Base-by-base conservation (phyloP, 306 rosid genomes). In the Quercus berberidifolia region DNA sequence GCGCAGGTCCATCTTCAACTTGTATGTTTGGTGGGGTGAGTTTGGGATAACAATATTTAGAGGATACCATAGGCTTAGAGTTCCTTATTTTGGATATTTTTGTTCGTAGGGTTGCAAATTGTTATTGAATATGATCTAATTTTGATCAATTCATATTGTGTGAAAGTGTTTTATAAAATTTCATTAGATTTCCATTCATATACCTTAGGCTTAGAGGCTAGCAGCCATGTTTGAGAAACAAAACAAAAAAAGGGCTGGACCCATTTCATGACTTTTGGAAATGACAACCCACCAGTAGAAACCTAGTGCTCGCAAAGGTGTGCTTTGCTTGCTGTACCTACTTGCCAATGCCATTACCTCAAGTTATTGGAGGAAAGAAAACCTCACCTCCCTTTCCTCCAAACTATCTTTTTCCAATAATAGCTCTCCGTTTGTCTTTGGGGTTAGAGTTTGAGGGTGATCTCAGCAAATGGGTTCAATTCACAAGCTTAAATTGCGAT, bases 391-490 rank as follows among this genome's bases (percentile, higher is more conserved):
- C 21, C 49, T 26, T 54, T 18, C 18, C 69, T 21, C 62, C 30
- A 59, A 60, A 57, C 57, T 79, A 38, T 71, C 82, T 20, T 28
- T 82, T 69, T 60, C 79, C 54, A 38, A 38, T 38, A 38, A 15
- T 10, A 75, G 71, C 33, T 74, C 73, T 49, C 11, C 6, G 43
- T 30, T 15, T 33, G 28, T 70, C 63, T 78, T 75, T 9, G 76
- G 60, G 63, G 25, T 21, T 65, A 20, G 46, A 75, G 23, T 28
- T 65, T 17, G 46, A 75, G 73, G 78, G 33, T 84, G 90, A 87
- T 84, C 69, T 84, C 87, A 87, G 78, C 84, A 30, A 63, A 6
- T 63, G 86, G 90, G 81, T 72, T 86, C 88, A 70, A 71, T 76
- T 83, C 88, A 38, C 71, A 82, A 72, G 79, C 71, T 75, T 74